Base-by-base conservation (phyloP, 495 filamentous ascomycete species). In the Astrothelium subdiscretum region DNA sequence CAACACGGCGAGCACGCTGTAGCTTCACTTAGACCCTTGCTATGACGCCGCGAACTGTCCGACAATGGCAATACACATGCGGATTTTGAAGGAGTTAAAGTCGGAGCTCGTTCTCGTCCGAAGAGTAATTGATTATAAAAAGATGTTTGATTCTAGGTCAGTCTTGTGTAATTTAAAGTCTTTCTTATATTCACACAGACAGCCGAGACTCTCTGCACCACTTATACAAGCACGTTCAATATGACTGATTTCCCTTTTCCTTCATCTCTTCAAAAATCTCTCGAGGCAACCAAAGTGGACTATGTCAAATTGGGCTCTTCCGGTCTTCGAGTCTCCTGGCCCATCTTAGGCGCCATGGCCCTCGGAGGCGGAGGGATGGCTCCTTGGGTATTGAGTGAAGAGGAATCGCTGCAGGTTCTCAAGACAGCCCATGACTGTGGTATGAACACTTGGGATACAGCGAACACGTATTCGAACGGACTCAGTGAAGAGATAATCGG, bases 271-370 rank as follows among this genome's bases (percentile, higher is more conserved):
- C 35, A 38, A 15, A 38, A 38, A 15, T 6, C 6, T 15, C 42
- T 48, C 42, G 42, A 48, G 18, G 42, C 42, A 48, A 27, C 48
- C 20, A 54, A 54, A 20, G 48, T 54, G 6, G 48, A 69, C 35
- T 77, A 77, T 61, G 61, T 38, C 12, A 68, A 70, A 32, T 67
- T 79, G 10, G 77, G 75, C 32, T 72, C 66, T 22, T 74, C 73
- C 29, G 76, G 79, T 20, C 71, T 80, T 20, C 70, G 76, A 58
- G 73, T 82, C 22, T 80, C 77, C 11, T 67, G 76, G 8, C 72
- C 77, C 11, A 75, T 80, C 22, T 63, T 80, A n/a, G 79, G 79
- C 26, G 73, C 75, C 54, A 79, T 81, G 78, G 8, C 5, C 24
- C 5, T 54, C 24, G 48, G 48, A 8, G 15, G 48, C 22, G 15